These are phyloP conservation scores for Dictyostelium firmibasis DNA, from an alignment of 78 protist species.

Conservation along the genomic window DNA sequence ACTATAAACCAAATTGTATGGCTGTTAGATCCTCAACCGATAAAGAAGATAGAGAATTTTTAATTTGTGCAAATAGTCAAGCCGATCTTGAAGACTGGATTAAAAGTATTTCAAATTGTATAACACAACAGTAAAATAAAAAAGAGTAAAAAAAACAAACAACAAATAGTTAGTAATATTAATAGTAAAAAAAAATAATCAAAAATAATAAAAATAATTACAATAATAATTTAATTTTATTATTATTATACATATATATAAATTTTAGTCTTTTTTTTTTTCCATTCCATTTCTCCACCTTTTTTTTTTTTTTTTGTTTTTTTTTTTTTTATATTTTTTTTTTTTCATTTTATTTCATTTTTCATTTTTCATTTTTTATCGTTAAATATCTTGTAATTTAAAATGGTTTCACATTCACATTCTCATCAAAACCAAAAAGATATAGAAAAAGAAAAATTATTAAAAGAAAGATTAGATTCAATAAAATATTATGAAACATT, in stretches of 20 bases:
- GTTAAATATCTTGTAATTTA: background rate
- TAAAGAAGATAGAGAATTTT: constrained; percentile 48
- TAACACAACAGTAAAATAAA: background rate
- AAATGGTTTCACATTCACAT: background rate
- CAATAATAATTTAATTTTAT: no score
- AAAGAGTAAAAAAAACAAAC: background rate
- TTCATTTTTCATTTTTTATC: no score
- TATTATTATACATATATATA: no score
- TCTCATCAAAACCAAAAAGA: background rate
- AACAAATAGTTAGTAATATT: background rate
- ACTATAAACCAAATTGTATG: constrained; percentile 72
- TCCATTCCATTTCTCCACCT: no score
- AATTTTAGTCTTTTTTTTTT: no score
- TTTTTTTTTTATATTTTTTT: no score
- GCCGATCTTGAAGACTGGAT: constrained; percentile 65
- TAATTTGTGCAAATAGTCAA: constrained; percentile 60
- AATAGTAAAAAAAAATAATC: no score
- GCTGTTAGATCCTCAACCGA: background rate
- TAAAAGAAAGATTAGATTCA: background rate
- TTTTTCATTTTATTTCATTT: no score
- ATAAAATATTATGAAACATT: constrained; percentile 7
- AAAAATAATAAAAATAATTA: no score
- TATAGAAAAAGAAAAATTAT: background rate
- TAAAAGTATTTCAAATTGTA: constrained; percentile 13
- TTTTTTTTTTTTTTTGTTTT: no score